A percentile compares a stretch with the other conserved stretches of the same genome.
Conservation (phyloP, 305 asterid species). For the Fraxinus sp. region DNA sequence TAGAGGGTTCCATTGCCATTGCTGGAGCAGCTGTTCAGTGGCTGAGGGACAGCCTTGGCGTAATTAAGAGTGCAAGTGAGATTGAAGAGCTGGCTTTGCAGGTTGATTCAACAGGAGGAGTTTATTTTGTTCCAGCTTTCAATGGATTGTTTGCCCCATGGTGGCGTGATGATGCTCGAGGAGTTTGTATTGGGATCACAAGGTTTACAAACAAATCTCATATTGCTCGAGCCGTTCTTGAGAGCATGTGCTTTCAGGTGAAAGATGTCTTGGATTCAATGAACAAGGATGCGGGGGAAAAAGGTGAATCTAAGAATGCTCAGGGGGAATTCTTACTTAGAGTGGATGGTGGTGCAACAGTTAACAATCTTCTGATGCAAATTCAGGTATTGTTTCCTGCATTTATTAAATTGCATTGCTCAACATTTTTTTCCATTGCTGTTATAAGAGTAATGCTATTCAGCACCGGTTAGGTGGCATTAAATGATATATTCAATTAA, state of each 20-base stretch:
- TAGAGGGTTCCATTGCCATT: slow-evolving; percentile 97
- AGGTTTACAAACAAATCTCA: slow-evolving; percentile 90
- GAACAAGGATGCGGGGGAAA: slow-evolving; percentile 82
- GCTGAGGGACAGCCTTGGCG: slow-evolving; percentile 86
- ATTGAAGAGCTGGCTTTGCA: slow-evolving; percentile 72
- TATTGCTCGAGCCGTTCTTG: slow-evolving; percentile 91
- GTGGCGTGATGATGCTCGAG: slow-evolving; percentile 99
- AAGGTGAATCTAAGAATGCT: slow-evolving; percentile 43
- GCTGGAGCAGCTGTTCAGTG: slow-evolving; percentile 99
- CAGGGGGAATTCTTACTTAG: slow-evolving; percentile 71
- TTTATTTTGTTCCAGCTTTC: slow-evolving; percentile 91
- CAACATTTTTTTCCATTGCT: neutral
- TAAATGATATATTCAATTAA: no score
- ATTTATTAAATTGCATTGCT: no score
- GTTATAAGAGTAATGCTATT: neutral
- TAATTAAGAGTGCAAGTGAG: slow-evolving; percentile 71
- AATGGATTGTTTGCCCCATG: slow-evolving; percentile 95
- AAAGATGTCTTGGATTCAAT: slow-evolving; percentile 87
- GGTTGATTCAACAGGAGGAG: slow-evolving; percentile 80
- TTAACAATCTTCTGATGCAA: slow-evolving; percentile 72
- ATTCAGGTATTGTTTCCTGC: slow-evolving; percentile 53
- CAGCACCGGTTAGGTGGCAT: no score
- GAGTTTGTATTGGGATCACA: slow-evolving; percentile 83
- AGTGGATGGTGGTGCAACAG: slow-evolving; percentile 95
- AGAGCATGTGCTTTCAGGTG: slow-evolving; percentile 98